A percentile compares a stretch with the other conserved stretches of the same genome.
These are phyloP conservation scores for Thelonectria blattea DNA, from an alignment of 2,329 filamentous ascomycete genomes.

Conservation along the genomic window DNA sequence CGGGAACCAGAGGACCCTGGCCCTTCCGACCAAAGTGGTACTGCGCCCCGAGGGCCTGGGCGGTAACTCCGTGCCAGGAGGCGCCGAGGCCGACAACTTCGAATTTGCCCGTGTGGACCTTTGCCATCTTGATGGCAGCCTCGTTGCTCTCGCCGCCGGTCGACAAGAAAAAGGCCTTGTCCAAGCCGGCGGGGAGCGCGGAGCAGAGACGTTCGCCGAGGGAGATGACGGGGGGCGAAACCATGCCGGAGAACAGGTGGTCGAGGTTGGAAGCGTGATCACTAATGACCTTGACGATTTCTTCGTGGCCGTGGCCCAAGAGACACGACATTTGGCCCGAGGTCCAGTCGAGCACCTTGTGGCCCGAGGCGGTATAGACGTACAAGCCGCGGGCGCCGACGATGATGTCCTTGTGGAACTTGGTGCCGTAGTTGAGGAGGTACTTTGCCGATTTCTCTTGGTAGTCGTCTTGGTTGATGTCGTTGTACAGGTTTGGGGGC, in stretches of 20 bases:
- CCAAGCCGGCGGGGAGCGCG: constrained; percentile 55
- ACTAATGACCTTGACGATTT: constrained; percentile 60
- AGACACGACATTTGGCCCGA: constrained; percentile 67
- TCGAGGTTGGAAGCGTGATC: constrained; percentile 59
- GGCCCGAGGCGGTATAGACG: constrained; percentile 53
- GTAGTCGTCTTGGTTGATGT: constrained; percentile 31
- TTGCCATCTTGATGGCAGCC: constrained; percentile 69
- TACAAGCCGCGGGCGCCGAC: constrained; percentile 50
- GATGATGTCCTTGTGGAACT: constrained; percentile 46
- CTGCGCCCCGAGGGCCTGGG: constrained; percentile 58
- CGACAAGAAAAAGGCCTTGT: constrained; percentile 63
- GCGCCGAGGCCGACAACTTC: constrained; percentile 66
- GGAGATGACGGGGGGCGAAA: constrained; percentile 62
- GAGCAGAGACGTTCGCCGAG: constrained; percentile 57
- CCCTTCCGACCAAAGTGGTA: constrained; percentile 62
- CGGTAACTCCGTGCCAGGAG: constrained; percentile 68
- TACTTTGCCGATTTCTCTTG: constrained; percentile 31
- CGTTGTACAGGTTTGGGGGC: constrained; percentile 29
- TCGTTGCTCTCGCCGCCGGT: constrained; percentile 65
- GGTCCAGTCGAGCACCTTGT: constrained; percentile 62
- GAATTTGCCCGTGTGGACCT: constrained; percentile 68
- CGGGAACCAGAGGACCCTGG: constrained; percentile 57
- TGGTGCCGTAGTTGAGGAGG: constrained; percentile 37
- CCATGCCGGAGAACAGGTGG: constrained; percentile 65
- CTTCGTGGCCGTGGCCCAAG: constrained; percentile 62